phyloP scores from a whole-genome alignment of 1,284 basidiomycete genomes.

The Leccinum fallax region DNA sequence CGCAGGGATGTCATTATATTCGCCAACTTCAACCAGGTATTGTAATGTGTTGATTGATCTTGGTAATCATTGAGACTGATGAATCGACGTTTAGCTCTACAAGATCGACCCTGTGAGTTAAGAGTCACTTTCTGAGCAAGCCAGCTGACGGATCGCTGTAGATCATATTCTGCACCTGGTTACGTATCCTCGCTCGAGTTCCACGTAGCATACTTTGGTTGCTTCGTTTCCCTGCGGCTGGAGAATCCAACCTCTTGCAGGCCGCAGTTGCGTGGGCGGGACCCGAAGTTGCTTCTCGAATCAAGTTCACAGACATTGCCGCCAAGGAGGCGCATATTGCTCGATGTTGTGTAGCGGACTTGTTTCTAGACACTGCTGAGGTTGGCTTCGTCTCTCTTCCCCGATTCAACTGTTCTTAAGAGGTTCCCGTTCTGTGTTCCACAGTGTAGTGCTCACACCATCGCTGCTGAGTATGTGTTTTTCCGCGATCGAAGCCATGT shows the following conservation, averaged over 20 bases:
- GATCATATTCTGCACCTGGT: conserved; percentile 57
- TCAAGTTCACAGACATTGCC: conserved; percentile 61
- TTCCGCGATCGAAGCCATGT: not conserved
- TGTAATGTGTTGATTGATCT: conserved; percentile 11
- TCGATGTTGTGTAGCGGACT: conserved; percentile 56
- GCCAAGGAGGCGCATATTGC: conserved; percentile 56
- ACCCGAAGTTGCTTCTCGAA: conserved; percentile 51
- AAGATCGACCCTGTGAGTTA: conserved; percentile 54
- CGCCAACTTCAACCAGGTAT: conserved; percentile 66
- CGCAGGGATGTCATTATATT: conserved; percentile 54
- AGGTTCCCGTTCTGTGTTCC: not conserved
- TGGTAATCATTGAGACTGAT: conserved; percentile 18
- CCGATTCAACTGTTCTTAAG: not conserved
- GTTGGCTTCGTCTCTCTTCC: conserved; percentile 30
- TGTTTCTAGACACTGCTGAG: conserved; percentile 66
- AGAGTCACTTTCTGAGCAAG: not conserved
- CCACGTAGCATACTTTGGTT: conserved; percentile 63
- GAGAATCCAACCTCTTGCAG: conserved; percentile 53
- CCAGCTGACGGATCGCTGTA: conserved; percentile 19
- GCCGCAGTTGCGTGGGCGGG: conserved; percentile 56
- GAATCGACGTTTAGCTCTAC: conserved; percentile 42
- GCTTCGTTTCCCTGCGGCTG: conserved; percentile 59
- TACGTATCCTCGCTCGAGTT: conserved; percentile 53
- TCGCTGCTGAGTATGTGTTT: conserved; percentile 54
- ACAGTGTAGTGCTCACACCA: conserved; percentile 65